A percentile compares a stretch with the other conserved stretches of the same genome.
Evolutionary conservation across 2,329 filamentous ascomycete species (phyloP).

Genomic region (Phialophora verrucosa): DNA sequence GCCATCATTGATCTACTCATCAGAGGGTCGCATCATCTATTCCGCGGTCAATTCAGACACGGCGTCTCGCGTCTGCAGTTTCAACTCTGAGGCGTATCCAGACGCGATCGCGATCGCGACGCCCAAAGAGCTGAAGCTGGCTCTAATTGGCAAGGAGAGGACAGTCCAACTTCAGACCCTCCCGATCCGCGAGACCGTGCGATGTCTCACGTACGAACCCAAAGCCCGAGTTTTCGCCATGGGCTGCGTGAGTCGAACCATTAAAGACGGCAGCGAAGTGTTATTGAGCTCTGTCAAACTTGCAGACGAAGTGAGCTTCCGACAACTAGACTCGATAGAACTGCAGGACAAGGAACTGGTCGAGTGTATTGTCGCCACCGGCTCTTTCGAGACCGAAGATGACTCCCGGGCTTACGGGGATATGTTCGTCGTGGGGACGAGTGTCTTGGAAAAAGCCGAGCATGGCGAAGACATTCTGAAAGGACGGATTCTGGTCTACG

Average conservation of each 20-base stretch:
- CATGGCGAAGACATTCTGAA: conserved; percentile 58
- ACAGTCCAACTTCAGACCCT: conserved; percentile 87
- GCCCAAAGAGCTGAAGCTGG: conserved; percentile 75
- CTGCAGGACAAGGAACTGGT: conserved; percentile 75
- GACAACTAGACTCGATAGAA: conserved; percentile 72
- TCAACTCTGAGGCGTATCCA: conserved; percentile 81
- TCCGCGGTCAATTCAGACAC: conserved; percentile 91
- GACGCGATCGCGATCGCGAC: conserved; percentile 82
- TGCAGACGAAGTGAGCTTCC: conserved; percentile 88
- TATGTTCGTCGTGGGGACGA: conserved; percentile 89
- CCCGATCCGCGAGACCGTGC: conserved; percentile 78
- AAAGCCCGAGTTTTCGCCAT: conserved; percentile 81
- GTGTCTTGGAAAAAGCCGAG: conserved; percentile 68
- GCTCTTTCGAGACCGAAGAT: conserved; percentile 58
- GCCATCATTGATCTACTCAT: conserved; percentile 88
- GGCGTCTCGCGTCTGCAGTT: conserved; percentile 78
- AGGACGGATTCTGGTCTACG: conserved; percentile 83
- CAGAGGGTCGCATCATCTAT: conserved; percentile 85
- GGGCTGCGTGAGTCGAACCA: conserved; percentile 78
- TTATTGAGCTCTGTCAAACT: conserved; percentile 83
- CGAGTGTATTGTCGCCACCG: conserved; percentile 79
- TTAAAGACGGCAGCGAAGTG: conserved; percentile 73
- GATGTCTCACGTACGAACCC: conserved; percentile 83
- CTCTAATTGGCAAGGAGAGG: conserved; percentile 79
- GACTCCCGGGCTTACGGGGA: conserved; percentile 63